Evolutionary conservation across 2,329 filamentous ascomycete species (phyloP).

Genomic region (Aspergillus ruber): DNA sequence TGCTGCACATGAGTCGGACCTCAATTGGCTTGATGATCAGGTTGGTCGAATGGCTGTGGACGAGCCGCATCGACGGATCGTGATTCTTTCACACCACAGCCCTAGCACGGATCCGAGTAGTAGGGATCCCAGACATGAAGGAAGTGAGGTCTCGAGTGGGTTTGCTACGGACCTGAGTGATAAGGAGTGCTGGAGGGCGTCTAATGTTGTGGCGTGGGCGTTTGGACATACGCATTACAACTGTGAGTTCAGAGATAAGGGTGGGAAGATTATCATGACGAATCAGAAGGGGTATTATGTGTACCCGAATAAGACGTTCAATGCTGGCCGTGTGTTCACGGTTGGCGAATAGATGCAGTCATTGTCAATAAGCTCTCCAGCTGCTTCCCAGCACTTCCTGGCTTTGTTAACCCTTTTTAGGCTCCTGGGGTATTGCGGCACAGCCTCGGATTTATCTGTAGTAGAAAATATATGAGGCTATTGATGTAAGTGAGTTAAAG

Average conservation of each 20-base stretch:
- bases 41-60: slow-evolving; percentile 12
- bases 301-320: slow-evolving; percentile 25
- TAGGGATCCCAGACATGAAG: slow-evolving; percentile 17
- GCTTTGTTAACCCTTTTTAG: no score
- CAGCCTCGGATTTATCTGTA: no score
- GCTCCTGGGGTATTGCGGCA: no score
- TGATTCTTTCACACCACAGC: slow-evolving; percentile 25
- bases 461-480: no score
- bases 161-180: slow-evolving; percentile 35
- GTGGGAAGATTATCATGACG: slow-evolving; percentile 21
- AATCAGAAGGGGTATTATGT: slow-evolving; percentile 36
- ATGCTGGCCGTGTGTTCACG: slow-evolving; percentile 8
- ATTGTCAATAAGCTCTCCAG: no score
- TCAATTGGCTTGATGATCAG: slow-evolving; percentile 27
- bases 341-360: no score
- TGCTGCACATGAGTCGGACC: slow-evolving; percentile 17
- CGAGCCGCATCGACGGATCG: slow-evolving; percentile 20
- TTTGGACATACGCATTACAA: slow-evolving; percentile 43
- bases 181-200: slow-evolving; percentile 30
- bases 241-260: slow-evolving; percentile 26
- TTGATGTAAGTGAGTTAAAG: no score
- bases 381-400: no score
- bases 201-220: slow-evolving; percentile 34
- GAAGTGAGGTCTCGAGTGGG: slow-evolving; percentile 20
- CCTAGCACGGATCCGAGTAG: slow-evolving; percentile 13